Evolutionary conservation across 257 asterid species (phyloP).

Genomic region (Jacaranda mimosifolia): DNA sequence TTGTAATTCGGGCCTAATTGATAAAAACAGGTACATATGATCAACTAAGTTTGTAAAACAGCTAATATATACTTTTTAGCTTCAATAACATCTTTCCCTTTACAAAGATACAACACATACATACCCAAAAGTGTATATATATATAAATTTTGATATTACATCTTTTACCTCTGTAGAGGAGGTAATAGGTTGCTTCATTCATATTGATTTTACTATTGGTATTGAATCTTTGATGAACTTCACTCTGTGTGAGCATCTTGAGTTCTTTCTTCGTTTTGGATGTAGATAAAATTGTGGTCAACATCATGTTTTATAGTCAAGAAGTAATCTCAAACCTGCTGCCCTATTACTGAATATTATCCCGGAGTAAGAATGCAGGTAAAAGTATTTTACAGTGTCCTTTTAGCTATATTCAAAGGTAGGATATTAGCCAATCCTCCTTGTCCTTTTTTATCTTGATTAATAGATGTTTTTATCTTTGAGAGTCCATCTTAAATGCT

Average conservation of each 20-base stretch:
- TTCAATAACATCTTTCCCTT: too few relatives aligned
- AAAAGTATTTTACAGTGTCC: background rate
- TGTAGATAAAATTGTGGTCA: conserved; percentile 83
- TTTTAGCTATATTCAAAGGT: conserved; percentile 13
- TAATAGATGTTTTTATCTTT: conserved; percentile 19
- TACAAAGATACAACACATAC: too few relatives aligned
- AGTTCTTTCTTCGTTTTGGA: conserved; percentile 56
- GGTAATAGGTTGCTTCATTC: conserved; percentile 53
- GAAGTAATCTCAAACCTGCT: conserved; percentile 62
- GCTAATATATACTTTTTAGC: too few relatives aligned
- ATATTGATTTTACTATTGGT: conserved; percentile 19
- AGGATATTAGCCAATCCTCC: conserved; percentile 16
- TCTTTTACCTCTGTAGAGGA: conserved; percentile 69
- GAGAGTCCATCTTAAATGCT: conserved; percentile 28
- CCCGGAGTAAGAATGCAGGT: conserved; percentile 42
- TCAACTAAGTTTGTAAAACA: too few relatives aligned
- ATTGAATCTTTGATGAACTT: conserved; percentile 29
- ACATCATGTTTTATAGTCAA: conserved; percentile 79
- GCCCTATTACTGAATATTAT: conserved; percentile 86
- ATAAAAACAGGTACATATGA: too few relatives aligned
- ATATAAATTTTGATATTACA: conserved; percentile 20
- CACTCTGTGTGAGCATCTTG: conserved; percentile 38
- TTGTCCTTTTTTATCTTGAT: conserved; percentile 29
- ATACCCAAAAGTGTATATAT: too few relatives aligned
- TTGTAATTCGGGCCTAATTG: too few relatives aligned